Percentiles rank a stretch among this genome's conserved stretches.
These are phyloP conservation scores for Madurella mycetomatis DNA, from an alignment of 2,329 filamentous ascomycete species.

Conservation along the genomic window DNA sequence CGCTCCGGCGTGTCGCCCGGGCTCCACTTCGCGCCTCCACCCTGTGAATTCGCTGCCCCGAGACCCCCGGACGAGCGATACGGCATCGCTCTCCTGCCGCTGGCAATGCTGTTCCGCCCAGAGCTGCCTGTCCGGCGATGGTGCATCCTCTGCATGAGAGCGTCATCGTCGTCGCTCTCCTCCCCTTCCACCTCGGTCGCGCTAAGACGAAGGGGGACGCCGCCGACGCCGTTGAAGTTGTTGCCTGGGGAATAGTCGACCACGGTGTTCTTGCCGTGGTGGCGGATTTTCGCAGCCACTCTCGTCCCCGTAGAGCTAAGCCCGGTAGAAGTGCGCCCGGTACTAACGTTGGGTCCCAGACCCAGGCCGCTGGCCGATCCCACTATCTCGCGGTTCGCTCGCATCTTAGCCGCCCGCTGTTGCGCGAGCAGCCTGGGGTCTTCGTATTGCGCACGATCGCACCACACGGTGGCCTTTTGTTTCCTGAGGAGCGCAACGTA, in stretches of 20 bases:
- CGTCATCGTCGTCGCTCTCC: conserved; percentile 72
- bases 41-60: conserved; percentile 32
- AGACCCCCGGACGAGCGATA: conserved; percentile 50
- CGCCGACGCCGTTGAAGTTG: conserved; percentile 69
- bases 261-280: conserved; percentile 75
- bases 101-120: conserved; percentile 63
- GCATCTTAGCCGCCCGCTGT: conserved; percentile 80
- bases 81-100: conserved; percentile 44
- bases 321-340: conserved; percentile 57
- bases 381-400: conserved; percentile 78
- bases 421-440: conserved; percentile 79
- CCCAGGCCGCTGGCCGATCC: conserved; percentile 50
- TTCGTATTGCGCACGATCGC: conserved; percentile 87
- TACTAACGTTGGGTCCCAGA: conserved; percentile 22
- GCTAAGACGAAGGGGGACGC: conserved; percentile 85
- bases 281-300: conserved; percentile 81
- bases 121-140: conserved; percentile 72
- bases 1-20: conserved; percentile 55
- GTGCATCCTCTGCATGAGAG: conserved; percentile 45
- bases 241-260: conserved; percentile 73
- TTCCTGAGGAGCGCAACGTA: conserved; percentile 96
- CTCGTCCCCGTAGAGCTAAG: conserved; percentile 54
- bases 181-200: conserved; percentile 93
- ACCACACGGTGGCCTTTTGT: conserved; percentile 98
- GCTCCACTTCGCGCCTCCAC: conserved; percentile 43